Percentiles rank a stretch among this genome's conserved stretches.
These are phyloP conservation scores for Pyrus pyrifolia DNA, from an alignment of 306 rosid species.

Conservation along the genomic window DNA sequence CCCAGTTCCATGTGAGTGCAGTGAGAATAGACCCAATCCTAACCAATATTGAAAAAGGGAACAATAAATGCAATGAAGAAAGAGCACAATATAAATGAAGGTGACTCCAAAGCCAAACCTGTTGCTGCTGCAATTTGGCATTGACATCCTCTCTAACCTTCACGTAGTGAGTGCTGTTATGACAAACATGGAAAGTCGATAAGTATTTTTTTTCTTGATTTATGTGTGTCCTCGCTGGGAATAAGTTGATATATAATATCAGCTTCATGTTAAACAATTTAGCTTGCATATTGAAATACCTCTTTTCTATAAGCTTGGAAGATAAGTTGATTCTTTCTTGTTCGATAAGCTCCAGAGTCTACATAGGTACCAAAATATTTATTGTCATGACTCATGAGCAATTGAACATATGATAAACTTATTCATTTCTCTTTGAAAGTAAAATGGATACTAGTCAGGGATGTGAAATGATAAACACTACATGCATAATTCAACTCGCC, in stretches of 20 bases:
- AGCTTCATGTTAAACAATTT: conserved; percentile 5
- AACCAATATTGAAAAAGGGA: conserved; percentile 25
- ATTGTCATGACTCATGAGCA: background rate
- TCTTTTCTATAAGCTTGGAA: conserved; percentile 52
- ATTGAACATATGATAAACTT: background rate
- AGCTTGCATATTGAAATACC: conserved; percentile 39
- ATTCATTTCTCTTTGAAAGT: background rate
- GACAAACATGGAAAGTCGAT: conserved; percentile 23
- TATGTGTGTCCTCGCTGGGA: background rate
- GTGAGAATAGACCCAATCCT: conserved; percentile 53
- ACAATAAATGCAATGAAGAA: background rate
- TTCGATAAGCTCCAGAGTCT: conserved; percentile 69
- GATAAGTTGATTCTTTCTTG: conserved; percentile 62
- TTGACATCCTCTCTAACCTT: conserved; percentile 41
- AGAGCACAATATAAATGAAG: conserved; percentile 7
- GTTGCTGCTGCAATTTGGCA: conserved; percentile 51
- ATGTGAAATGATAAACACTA: background rate
- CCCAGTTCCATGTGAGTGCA: conserved; percentile 26
- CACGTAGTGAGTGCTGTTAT: conserved; percentile 50
- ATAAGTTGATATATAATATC: background rate
- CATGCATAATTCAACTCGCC: background rate
- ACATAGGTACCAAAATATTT: conserved; percentile 17
- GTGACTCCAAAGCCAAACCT: conserved; percentile 40
- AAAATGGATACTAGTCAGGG: background rate
- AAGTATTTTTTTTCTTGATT: background rate